Conservation (phyloP, 2,329 filamentous ascomycete species). For the Aspergillus thermomutatus region DNA sequence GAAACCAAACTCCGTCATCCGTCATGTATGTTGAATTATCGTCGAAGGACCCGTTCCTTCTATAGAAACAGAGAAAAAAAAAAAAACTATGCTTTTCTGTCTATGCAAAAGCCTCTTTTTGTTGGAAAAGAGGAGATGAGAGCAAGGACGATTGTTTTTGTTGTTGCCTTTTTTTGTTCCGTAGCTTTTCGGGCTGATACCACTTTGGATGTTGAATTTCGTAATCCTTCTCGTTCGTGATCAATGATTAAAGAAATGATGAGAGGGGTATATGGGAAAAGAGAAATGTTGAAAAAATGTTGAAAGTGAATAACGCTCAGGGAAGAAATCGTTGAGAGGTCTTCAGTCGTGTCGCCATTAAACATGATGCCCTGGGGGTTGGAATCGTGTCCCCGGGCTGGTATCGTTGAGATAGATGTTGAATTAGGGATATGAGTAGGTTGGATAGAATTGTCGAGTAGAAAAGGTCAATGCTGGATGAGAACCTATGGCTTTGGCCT, state of each 20-base stretch:
- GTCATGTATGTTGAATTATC: slow-evolving; percentile 19
- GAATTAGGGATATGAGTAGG: slow-evolving; percentile 29
- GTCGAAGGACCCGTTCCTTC: neutral
- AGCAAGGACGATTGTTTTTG: neutral
- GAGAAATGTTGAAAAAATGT: slow-evolving; percentile 28
- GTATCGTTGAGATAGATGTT: slow-evolving; percentile 39
- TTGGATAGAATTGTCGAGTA: slow-evolving; percentile 13
- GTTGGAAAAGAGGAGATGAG: neutral
- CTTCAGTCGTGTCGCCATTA: slow-evolving; percentile 40
- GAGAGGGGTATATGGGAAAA: slow-evolving; percentile 35
- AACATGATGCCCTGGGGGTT: slow-evolving; percentile 21
- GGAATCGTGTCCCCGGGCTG: slow-evolving; percentile 11
- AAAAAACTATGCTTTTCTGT: slow-evolving; percentile 19
- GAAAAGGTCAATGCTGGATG: slow-evolving; percentile 9
- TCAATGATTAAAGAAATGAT: slow-evolving; percentile 21
- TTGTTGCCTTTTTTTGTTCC: slow-evolving; percentile 7
- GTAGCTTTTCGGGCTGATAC: neutral
- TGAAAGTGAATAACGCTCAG: slow-evolving; percentile 38
- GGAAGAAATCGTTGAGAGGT: slow-evolving; percentile 42
- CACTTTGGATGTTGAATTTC: slow-evolving; percentile 1
- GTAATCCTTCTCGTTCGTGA: slow-evolving; percentile 12
- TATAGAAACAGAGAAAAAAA: too few relatives aligned
- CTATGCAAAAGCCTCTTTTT: neutral
- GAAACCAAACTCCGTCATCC: slow-evolving; percentile 20
- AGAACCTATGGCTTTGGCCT: slow-evolving; percentile 10